Percentiles rank a stretch among this genome's conserved stretches.
Evolutionary conservation across 768 basidiomycete species (phyloP).

Genomic region (Collybiopsis confluens): DNA sequence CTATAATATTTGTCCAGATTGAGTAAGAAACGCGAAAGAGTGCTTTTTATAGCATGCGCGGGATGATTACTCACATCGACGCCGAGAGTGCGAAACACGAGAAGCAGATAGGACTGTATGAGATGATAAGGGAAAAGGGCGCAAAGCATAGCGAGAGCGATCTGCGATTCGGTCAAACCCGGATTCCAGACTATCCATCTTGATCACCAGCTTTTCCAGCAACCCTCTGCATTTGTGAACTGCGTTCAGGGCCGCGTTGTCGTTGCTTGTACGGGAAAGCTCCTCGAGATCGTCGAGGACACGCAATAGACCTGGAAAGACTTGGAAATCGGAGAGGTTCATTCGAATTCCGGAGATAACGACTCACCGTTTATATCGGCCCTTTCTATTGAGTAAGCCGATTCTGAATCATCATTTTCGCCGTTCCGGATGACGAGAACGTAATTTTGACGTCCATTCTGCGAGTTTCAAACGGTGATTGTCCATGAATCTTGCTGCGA

Average conservation of each 20-base stretch:
- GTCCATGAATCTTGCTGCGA: slow-evolving; percentile 75
- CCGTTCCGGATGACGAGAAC: slow-evolving; percentile 60
- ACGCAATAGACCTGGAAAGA: slow-evolving; percentile 51
- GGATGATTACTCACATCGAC: slow-evolving; percentile 55
- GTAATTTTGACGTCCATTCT: slow-evolving; percentile 80
- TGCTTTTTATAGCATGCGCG: background rate
- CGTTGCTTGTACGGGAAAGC: slow-evolving; percentile 41
- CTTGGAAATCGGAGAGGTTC: slow-evolving; percentile 1
- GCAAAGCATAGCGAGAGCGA: slow-evolving; percentile 74
- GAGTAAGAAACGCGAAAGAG: no score
- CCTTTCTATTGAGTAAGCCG: slow-evolving; percentile 62
- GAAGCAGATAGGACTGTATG: slow-evolving; percentile 71
- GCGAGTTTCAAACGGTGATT: slow-evolving; percentile 80
- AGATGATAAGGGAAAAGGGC: no score
- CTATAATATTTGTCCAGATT: no score
- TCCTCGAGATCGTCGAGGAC: slow-evolving; percentile 65
- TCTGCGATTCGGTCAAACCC: slow-evolving; percentile 87
- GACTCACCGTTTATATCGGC: slow-evolving; percentile 70
- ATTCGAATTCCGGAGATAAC: no score
- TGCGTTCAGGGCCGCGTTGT: slow-evolving; percentile 46
- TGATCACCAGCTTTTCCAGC: slow-evolving; percentile 65
- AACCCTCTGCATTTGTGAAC: slow-evolving; percentile 56
- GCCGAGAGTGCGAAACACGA: slow-evolving; percentile 59
- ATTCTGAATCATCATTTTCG: slow-evolving; percentile 58
- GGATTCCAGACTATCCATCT: slow-evolving; percentile 76